Percentiles rank a stretch among this genome's conserved stretches.
Conservation (phyloP, 2,329 filamentous ascomycete genomes). For the Tolypocladium pustulatum region DNA sequence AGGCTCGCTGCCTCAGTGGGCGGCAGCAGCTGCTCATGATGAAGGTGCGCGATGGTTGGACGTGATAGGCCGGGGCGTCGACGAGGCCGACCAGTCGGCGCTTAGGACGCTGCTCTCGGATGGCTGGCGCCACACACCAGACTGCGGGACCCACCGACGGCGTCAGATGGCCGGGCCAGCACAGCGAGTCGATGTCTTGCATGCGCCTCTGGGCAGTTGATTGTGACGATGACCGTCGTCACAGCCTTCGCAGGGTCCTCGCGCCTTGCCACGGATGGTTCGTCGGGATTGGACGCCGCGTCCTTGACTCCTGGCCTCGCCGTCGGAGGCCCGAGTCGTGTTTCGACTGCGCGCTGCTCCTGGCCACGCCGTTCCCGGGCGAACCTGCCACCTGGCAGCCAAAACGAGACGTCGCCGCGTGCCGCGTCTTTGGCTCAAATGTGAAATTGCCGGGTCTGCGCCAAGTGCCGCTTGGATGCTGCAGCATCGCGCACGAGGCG, state of each 20-base stretch:
- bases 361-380: not conserved
- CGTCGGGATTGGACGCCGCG: conserved; percentile 19
- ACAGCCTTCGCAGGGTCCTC: too few species aligned
- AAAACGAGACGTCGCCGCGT: not conserved
- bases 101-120: conserved; percentile 21
- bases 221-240: not conserved
- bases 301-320: not conserved
- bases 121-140: conserved; percentile 25
- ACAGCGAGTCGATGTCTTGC: conserved; percentile 33
- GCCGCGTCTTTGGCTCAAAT: too few species aligned
- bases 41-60: conserved; percentile 12
- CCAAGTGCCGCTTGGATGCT: not conserved
- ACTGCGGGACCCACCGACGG: conserved; percentile 23
- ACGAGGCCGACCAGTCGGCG: conserved; percentile 22
- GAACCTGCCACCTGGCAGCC: not conserved
- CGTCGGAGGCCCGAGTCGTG: not conserved
- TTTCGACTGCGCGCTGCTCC: not conserved
- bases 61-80: conserved; percentile 21
- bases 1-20: conserved; percentile 6
- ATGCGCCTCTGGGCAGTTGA: conserved; percentile 8
- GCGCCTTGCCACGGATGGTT: conserved; percentile 21
- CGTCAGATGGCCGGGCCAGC: conserved; percentile 23
- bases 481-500: not conserved
- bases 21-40: conserved; percentile 12
- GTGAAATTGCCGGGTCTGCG: not conserved